These are phyloP conservation scores for Penicillium oxalicum DNA, from an alignment of 2,329 filamentous ascomycete genomes.

Conservation along the genomic window DNA sequence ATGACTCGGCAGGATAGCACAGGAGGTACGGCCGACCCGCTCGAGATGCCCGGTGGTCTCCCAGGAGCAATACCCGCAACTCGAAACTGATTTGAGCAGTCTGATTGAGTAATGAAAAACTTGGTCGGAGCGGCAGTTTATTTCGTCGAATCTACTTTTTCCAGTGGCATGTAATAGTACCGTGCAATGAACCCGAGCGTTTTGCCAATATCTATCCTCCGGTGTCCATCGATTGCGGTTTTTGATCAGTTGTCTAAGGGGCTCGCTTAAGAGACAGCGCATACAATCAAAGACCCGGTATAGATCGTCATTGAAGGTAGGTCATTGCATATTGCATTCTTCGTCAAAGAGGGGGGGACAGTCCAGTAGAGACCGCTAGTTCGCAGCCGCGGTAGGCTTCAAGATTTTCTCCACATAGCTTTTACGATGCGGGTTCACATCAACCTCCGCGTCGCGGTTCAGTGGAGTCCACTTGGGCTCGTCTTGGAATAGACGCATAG, in stretches of 20 bases:
- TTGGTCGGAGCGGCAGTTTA: too few species aligned
- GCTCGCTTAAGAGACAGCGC: neutral
- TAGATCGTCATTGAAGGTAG: neutral
- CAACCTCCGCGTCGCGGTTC: slow-evolving; percentile 71
- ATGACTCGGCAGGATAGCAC: slow-evolving; percentile 29
- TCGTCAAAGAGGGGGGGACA: neutral
- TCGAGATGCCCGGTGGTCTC: slow-evolving; percentile 38
- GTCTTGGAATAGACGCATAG: slow-evolving; percentile 95
- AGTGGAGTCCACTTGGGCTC: slow-evolving; percentile 97
- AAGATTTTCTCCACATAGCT: slow-evolving; percentile 57
- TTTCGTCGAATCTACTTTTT: too few species aligned
- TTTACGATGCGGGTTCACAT: slow-evolving; percentile 71
- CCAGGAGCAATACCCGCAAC: slow-evolving; percentile 15
- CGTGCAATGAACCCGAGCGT: too few species aligned
- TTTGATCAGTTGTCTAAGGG: neutral
- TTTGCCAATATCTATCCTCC: too few species aligned
- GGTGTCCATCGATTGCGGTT: neutral
- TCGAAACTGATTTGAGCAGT: neutral
- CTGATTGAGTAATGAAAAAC: too few species aligned
- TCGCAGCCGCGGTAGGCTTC: slow-evolving; percentile 22
- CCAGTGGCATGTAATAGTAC: too few species aligned
- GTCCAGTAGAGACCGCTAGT: slow-evolving; percentile 15
- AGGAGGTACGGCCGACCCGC: slow-evolving; percentile 27
- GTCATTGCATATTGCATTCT: slow-evolving; percentile 3
- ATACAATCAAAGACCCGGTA: neutral